Base-by-base conservation (phyloP, 306 rosid genomes). In the Ammopiptanthus mongolicus region DNA sequence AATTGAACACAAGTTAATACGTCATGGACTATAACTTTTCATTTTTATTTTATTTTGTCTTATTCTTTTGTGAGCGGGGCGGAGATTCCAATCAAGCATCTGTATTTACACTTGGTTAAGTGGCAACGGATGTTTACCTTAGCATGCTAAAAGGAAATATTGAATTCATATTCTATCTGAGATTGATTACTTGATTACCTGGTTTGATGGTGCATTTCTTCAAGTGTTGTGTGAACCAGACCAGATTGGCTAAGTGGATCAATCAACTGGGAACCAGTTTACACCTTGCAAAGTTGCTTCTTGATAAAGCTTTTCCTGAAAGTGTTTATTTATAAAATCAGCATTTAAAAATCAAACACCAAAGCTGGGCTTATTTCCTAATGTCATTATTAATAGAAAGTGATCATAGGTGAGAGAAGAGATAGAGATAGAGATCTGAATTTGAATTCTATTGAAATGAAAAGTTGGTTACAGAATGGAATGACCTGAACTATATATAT, bases 101-200 rank as follows among this genome's bases (percentile, higher is more conserved):
- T 68, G 36, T 44, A 53, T 25, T 77, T 74, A 31, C 70, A 31
- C 70, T 61, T 74, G 58, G 12, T n/a, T 25, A 51, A 71, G 74
- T 64, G 56, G 58, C 69, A 61, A 31, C 44, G 37, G 55, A 15
- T 66, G 60, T 47, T 59, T 34, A 19, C 25, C 53, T 39, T 58
- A 25, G 60, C 28, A 17, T 8, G 21, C 14, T 34, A 60, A 41
- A 64, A 52, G 42, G 71, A 75, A 17, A 60, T 74, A 64, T 60
- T 10, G 17, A 50, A 59, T 67, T 21, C 66, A 48, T 59, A 51
- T 34, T 66, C 23, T 66, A 3, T 57, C 37, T n/a, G 14, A 42
- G 39, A 23, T 6, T 39, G 34, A 59, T 59, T 59, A 44, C 19
- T 36, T 52, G 11, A 8, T 53, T 48, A 34, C 28, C 25, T 61